Base-by-base conservation (phyloP, 163 green algal species). In the Botryococcus braunii region DNA sequence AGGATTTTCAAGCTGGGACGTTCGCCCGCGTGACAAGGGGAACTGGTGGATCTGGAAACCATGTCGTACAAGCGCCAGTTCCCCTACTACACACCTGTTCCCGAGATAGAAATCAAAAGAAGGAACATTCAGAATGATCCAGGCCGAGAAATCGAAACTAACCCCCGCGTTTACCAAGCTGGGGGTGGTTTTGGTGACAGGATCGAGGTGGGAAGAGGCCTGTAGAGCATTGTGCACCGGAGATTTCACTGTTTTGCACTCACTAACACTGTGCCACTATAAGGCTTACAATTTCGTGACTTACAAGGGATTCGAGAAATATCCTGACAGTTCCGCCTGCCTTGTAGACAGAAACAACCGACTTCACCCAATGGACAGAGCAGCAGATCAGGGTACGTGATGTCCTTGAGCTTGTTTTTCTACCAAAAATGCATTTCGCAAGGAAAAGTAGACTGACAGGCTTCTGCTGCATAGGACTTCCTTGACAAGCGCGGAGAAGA, bases 401-500 rank as follows among this genome's bases (percentile, higher is more conserved):
- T 9, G 43, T 5, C 13, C 31, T 21, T 48, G 21, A 23, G 38
- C 37, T 9, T 4, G 32, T 64, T 23, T 27, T 49, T 6, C 58
- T 31, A 21, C 13, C 4, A 35, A 46, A 49, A 32, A n/a, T n/a
- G n/a, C n/a, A n/a, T n/a, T n/a, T n/a, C n/a, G n/a, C n/a, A n/a
- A n/a, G n/a, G n/a, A n/a, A n/a, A n/a, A n/a, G n/a, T n/a, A n/a
- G n/a, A n/a, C n/a, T n/a, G n/a, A n/a, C n/a, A n/a, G n/a, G n/a
- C n/a, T n/a, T n/a, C n/a, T n/a, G 31, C 38, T 39, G 2, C 56
- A 46, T 70, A 83, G 67, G 68, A 60, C 0, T 93, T 93, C 50
- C 69, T 95, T 48, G 86, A 95, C 27, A 71, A 80, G 62, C 77
- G 87, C 8, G 88, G 88, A 1, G 88, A 91, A 36, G 88, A 95